Base-by-base conservation (phyloP, 768 basidiomycete species). In the Phaeotremella skinneri region DNA sequence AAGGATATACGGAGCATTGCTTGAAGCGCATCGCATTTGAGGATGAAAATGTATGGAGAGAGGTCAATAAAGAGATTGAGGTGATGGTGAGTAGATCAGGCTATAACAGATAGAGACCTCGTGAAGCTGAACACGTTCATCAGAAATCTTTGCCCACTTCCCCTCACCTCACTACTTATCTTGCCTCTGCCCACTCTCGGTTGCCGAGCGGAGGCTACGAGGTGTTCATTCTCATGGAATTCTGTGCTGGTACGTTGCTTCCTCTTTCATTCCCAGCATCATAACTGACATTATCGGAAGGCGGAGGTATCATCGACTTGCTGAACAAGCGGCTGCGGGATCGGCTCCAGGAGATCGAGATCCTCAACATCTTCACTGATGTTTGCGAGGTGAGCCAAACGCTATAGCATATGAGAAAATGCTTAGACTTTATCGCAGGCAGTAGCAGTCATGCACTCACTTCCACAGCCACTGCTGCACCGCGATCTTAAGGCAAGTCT, bases 141-240 rank as follows among this genome's bases (percentile, higher is more conserved):
- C 78, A 94, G 91, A 85, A 91, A 79, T 81, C 91, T 54, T 81
- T 98, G 58, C 87, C 89, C 79, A 89, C 91, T 23, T 93, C 96
- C 74, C 89, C 91, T 2, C 92, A 96, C 75, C 90, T 99, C 64
- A 91, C 96, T 55, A 86, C 96, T 75, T 86, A 97, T 76, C 90
- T 97, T 73, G 94, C 94, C 79, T 92, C 94, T 29, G 87, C 91
- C 54, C 93, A 90, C 84, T 85, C 90, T 61, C 84, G 85, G 66
- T 82, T 90, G 76, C 81, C 90, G 4, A 87, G 86, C 68, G 90
- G 90, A 29, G 83, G 85, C 48, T 91, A 88, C 71, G 96, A 98
- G 78, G 93, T 98, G 17, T 96, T 96, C 75, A 98, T 99, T 75
- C 83, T 99, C 61, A 99, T 99, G 96, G 96, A 99, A 75, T 96